Base-by-base conservation (phyloP, 2,329 filamentous ascomycete species). In the Ophiostoma sp. region DNA sequence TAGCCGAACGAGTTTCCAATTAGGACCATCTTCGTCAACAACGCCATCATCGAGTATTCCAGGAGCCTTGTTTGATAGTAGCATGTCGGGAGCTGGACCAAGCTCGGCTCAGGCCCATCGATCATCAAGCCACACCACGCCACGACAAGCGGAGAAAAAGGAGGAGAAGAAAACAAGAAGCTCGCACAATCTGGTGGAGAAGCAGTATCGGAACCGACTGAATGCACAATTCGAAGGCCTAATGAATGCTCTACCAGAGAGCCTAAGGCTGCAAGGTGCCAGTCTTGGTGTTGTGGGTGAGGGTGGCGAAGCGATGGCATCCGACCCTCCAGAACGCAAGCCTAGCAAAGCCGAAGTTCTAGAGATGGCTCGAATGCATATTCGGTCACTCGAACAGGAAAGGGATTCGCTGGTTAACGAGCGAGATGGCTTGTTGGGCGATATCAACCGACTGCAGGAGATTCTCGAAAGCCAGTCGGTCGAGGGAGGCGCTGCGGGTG, bases 331-430 rank as follows among this genome's bases (percentile, higher is more conserved):
- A 14, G 63, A 64, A 11, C 63, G 63, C 5, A 64, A 64, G 18
- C 71, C 77, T 38, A 78, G 76, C 71, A 79, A 79, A 68, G 76
- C 74, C 8, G 76, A 78, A 67, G 76, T 79, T 4, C 68, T 79
- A 42, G 77, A 78, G 49, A 72, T 77, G 71, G 77, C 77, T 45
- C 74, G 75, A 12, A 70, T 72, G 63, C 75, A 78, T 65, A 79
- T 79, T 55, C 68, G 74, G 66, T 68, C 71, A 60, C 70, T 79
- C 40, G 77, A 79, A 69, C 73, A 72, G 60, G 74, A 76, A 63
- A 71, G 74, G 16, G 72, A 74, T 27, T 66, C 65, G 5, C 74
- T 79, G 16, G 73, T 74, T n/a, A 71, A 71, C 44, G 76, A 78
- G 65, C 73, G 74, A 4, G 72, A 75, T 27, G 74, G 73, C 60